A percentile compares a stretch with the other conserved stretches of the same genome.
Conservation (phyloP, 306 rosid species). For the Urtica urens region DNA sequence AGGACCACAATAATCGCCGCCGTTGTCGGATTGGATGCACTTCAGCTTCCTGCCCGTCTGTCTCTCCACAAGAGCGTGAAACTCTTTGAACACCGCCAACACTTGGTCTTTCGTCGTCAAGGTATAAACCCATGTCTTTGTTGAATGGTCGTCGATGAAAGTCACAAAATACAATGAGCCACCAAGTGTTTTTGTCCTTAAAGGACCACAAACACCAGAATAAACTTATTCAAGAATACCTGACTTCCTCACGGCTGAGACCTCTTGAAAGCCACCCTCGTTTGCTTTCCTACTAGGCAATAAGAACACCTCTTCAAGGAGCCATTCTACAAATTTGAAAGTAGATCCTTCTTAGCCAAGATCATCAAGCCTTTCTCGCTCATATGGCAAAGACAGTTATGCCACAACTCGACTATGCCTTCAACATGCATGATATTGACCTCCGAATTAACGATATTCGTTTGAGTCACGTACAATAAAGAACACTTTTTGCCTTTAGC, state of each 20-base stretch:
- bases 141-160: conserved; percentile 12
- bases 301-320: too few relatives aligned
- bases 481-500: too few relatives aligned
- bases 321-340: too few relatives aligned
- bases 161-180: neutral
- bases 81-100: conserved; percentile 7
- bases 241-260: neutral
- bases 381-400: too few relatives aligned
- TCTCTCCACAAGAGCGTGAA: neutral
- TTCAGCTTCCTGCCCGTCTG: neutral
- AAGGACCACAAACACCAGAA: too few relatives aligned
- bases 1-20: neutral
- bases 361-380: too few relatives aligned
- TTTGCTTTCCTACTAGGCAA: too few relatives aligned
- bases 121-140: neutral
- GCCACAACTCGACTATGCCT: neutral
- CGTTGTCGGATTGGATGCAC: neutral
- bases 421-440: neutral
- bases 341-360: too few relatives aligned
- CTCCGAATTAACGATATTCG: neutral
- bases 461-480: neutral
- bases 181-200: neutral
- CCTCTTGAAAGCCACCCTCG: too few relatives aligned
- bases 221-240: neutral
- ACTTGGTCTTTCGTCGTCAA: neutral